phyloP scores from a whole-genome alignment of 441 rosid genomes.

The Bruguiera hainesii region DNA sequence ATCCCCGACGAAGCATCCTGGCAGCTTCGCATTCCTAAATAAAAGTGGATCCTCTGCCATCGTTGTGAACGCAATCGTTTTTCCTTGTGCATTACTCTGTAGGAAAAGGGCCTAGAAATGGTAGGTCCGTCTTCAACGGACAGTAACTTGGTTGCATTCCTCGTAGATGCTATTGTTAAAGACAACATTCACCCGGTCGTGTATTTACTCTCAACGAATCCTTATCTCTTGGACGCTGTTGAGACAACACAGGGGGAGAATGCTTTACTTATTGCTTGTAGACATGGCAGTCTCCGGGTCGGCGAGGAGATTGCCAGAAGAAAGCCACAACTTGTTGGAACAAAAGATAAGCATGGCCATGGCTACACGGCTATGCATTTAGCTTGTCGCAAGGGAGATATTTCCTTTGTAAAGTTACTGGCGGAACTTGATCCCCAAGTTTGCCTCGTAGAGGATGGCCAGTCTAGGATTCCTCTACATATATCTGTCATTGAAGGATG shows the following conservation, averaged over 20 bases:
- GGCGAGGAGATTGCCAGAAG: background rate
- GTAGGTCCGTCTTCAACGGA: too few species aligned
- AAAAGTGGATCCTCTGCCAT: too few species aligned
- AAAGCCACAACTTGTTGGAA: background rate
- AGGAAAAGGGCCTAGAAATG: too few species aligned
- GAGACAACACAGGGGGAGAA: background rate
- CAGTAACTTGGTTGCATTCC: too few species aligned
- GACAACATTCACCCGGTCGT: background rate
- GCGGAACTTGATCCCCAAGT: background rate
- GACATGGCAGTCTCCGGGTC: background rate
- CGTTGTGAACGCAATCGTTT: too few species aligned
- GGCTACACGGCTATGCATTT: conserved; percentile 1
- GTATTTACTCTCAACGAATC: background rate
- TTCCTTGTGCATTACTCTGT: too few species aligned
- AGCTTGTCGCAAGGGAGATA: background rate
- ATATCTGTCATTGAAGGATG: background rate
- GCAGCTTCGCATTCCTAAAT: too few species aligned
- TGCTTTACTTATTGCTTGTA: conserved; percentile 2
- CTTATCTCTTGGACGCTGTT: background rate
- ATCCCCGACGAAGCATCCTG: too few species aligned
- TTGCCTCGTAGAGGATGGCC: conserved; percentile 12
- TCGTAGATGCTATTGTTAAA: background rate
- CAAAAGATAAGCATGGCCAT: background rate
- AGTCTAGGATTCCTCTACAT: conserved; percentile 9
- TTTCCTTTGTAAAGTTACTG: background rate